phyloP scores from a whole-genome alignment of 2,329 filamentous ascomycete genomes.

The Pseudogymnoascus sp. region DNA sequence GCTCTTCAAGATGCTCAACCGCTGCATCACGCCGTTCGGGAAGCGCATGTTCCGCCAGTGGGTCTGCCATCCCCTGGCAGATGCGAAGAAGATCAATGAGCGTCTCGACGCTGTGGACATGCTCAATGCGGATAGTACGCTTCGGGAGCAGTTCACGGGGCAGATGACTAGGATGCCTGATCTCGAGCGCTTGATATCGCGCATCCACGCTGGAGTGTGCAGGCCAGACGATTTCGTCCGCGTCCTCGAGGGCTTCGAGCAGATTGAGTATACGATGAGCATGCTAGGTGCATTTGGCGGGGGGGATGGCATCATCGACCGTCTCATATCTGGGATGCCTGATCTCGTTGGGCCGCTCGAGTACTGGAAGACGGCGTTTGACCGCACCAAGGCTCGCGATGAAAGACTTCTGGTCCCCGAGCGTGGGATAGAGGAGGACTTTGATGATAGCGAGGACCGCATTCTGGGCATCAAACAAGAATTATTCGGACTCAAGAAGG shows the following conservation, averaged over 20 bases:
- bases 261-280: conserved; percentile 90
- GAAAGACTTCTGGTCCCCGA: conserved; percentile 79
- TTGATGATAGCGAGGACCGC: conserved; percentile 71
- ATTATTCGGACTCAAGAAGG: conserved; percentile 63
- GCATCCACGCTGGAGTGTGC: conserved; percentile 87
- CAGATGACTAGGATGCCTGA: conserved; percentile 90
- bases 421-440: conserved; percentile 82
- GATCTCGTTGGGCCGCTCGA: conserved; percentile 66
- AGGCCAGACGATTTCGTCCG: conserved; percentile 86
- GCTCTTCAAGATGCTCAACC: conserved; percentile 81
- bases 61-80: conserved; percentile 91
- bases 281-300: conserved; percentile 66
- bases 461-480: conserved; percentile 71
- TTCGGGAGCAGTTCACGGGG: conserved; percentile 81
- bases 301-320: conserved; percentile 77
- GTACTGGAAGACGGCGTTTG: conserved; percentile 89
- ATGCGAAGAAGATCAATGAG: conserved; percentile 83
- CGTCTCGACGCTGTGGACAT: conserved; percentile 90
- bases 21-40: conserved; percentile 92
- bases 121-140: conserved; percentile 71
- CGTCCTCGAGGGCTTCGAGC: conserved; percentile 92
- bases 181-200: conserved; percentile 85
- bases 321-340: conserved; percentile 79
- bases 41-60: conserved; percentile 94
- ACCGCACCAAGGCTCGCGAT: conserved; percentile 70